Conservation (phyloP, 352 stramenopile genomes). For the Pythium rishiriense region DNA sequence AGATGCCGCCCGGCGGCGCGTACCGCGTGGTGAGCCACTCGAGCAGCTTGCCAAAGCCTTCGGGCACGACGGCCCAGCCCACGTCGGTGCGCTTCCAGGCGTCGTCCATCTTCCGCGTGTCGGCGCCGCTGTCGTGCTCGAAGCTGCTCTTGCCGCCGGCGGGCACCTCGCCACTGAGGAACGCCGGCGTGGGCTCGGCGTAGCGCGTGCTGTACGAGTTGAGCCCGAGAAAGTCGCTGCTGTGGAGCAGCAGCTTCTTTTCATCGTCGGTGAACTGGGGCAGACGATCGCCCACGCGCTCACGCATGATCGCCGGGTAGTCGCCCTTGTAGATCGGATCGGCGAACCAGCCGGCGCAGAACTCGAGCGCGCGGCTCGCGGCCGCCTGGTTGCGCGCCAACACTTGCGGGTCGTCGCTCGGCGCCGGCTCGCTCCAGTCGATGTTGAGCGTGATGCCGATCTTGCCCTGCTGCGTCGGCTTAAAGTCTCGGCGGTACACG, state of each 20-base stretch:
- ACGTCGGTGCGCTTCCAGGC: constrained; percentile 61
- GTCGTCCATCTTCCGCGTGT: constrained; percentile 36
- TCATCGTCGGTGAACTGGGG: constrained; percentile 89
- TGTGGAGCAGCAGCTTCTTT: constrained; percentile 67
- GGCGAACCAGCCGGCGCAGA: constrained; percentile 89
- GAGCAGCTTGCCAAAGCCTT: constrained; percentile 87
- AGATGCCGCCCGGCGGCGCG: constrained; percentile 64
- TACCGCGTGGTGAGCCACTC: constrained; percentile 88
- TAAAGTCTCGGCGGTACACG: constrained; percentile 65
- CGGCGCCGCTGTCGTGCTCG: constrained; percentile 45
- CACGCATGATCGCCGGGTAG: constrained; percentile 92
- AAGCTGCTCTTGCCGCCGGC: constrained; percentile 9
- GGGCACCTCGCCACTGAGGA: constrained; percentile 35
- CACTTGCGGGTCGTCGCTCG: constrained; percentile 42
- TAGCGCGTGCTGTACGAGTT: constrained; percentile 92
- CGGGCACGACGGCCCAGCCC: constrained; percentile 73
- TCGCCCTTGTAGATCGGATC: constrained; percentile 92
- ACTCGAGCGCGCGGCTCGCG: constrained; percentile 78
- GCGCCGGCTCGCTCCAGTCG: constrained; percentile 87
- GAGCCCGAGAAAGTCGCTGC: constrained; percentile 93
- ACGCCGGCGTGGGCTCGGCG: constrained; percentile 41
- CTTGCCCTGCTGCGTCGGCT: constrained; percentile 43
- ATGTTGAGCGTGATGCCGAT: constrained; percentile 93
- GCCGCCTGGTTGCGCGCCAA: constrained; percentile 67
- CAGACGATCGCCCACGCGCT: constrained; percentile 78